Percentiles rank a stretch among this genome's conserved stretches.
phyloP scores from a whole-genome alignment of 2,329 filamentous ascomycete species.

The Myriosclerotinia duriaeana region DNA sequence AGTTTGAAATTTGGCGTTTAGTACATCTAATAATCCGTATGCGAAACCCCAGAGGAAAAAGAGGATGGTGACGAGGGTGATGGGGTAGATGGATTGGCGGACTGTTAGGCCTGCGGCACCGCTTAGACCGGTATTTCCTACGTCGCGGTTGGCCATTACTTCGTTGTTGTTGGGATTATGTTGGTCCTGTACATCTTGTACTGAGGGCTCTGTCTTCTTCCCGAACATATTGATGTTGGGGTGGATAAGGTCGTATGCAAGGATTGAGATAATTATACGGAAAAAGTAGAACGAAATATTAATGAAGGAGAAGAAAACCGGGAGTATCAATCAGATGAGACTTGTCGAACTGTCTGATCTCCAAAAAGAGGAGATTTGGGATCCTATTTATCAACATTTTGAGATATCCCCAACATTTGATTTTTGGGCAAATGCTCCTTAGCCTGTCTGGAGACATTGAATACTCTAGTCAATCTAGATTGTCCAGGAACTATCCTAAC shows the following conservation, averaged over 20 bases:
- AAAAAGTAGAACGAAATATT: background rate
- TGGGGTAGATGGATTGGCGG: slow-evolving; percentile 22
- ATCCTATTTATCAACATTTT: slow-evolving; percentile 20
- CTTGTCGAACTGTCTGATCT: background rate
- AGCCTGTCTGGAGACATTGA: background rate
- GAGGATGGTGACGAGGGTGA: slow-evolving; percentile 20
- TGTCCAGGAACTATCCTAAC: background rate
- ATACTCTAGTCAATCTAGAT: background rate
- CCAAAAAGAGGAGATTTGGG: background rate
- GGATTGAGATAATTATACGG: background rate
- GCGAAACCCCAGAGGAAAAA: slow-evolving; percentile 46
- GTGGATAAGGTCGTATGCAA: background rate
- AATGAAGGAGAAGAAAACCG: background rate
- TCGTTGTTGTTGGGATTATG: slow-evolving; percentile 1
- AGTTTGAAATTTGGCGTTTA: slow-evolving; percentile 60
- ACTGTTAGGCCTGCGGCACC: slow-evolving; percentile 18
- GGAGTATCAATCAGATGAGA: background rate
- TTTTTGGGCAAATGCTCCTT: background rate
- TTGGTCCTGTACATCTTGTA: slow-evolving; percentile 6
- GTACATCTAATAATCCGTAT: slow-evolving; percentile 78
- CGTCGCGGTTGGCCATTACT: too few species aligned
- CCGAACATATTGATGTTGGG: slow-evolving; percentile 8
- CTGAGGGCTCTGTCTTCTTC: slow-evolving; percentile 5
- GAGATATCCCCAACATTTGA: background rate
- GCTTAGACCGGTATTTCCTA: slow-evolving; percentile 2